These are phyloP conservation scores for Thinopyrum elongatum DNA, from an alignment of 176 grass and related monocot species.

Conservation along the genomic window DNA sequence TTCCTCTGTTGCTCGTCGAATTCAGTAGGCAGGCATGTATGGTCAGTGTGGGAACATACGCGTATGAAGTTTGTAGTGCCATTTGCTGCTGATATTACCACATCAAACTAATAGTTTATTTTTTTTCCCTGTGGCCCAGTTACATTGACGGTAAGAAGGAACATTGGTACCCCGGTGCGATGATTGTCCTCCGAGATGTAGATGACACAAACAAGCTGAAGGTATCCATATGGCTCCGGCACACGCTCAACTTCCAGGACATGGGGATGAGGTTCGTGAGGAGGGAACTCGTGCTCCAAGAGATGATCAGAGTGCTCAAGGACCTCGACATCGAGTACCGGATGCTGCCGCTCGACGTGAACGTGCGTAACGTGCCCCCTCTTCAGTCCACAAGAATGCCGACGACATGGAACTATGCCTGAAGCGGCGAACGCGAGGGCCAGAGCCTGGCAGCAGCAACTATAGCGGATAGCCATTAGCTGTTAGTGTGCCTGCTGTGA, in stretches of 20 bases:
- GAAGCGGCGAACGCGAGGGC: background rate
- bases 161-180: slow-evolving; percentile 52
- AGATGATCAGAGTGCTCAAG: slow-evolving; percentile 61
- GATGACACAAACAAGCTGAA: slow-evolving; percentile 67
- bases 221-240: slow-evolving; percentile 51
- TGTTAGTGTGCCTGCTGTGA: slow-evolving; percentile 28
- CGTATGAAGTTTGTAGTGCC: background rate
- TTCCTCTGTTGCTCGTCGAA: background rate
- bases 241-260: slow-evolving; percentile 65
- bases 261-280: slow-evolving; percentile 53
- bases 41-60: background rate
- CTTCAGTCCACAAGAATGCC: slow-evolving; percentile 51
- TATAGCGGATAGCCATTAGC: slow-evolving; percentile 14
- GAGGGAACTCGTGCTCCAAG: slow-evolving; percentile 55
- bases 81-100: slow-evolving; percentile 8
- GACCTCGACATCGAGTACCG: slow-evolving; percentile 76
- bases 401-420: slow-evolving; percentile 57
- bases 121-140: slow-evolving; percentile 18
- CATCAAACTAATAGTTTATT: background rate
- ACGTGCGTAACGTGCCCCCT: slow-evolving; percentile 44
- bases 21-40: background rate
- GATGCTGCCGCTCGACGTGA: slow-evolving; percentile 70
- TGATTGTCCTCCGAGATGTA: slow-evolving; percentile 48
- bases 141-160: slow-evolving; percentile 58
- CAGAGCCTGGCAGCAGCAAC: background rate